phyloP scores from a whole-genome alignment of 2,329 filamentous ascomycete species.

The Curvularia hawaiiensis region DNA sequence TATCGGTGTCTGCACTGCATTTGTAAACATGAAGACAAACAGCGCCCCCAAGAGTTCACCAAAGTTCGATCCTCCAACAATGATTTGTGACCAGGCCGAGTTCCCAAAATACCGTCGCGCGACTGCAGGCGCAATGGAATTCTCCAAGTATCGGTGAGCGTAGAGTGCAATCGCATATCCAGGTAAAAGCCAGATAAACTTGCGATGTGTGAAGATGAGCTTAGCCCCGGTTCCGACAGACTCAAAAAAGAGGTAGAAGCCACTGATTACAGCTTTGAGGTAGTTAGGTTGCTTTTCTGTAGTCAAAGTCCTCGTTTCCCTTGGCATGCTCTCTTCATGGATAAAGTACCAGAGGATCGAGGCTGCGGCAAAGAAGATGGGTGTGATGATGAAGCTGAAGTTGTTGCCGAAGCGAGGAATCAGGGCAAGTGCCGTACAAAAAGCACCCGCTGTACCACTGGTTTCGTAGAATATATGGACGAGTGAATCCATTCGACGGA shows the following conservation, averaged over 20 bases:
- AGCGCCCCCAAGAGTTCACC: constrained; percentile 57
- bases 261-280: constrained; percentile 46
- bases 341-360: constrained; percentile 55
- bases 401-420: constrained; percentile 59
- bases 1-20: constrained; percentile 56
- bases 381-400: constrained; percentile 58
- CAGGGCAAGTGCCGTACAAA: constrained; percentile 56
- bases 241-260: constrained; percentile 54
- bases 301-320: constrained; percentile 28
- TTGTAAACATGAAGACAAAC: constrained; percentile 57
- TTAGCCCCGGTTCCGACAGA: constrained; percentile 54
- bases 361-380: constrained; percentile 54
- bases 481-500: constrained; percentile 54
- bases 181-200: constrained; percentile 58
- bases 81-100: constrained; percentile 57
- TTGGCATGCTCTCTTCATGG: constrained; percentile 45
- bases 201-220: constrained; percentile 54
- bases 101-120: constrained; percentile 56
- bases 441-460: constrained; percentile 55
- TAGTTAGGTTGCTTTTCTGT: constrained; percentile 42
- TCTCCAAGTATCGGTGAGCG: constrained; percentile 58
- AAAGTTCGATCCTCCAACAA: constrained; percentile 58
- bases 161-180: constrained; percentile 58
- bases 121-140: constrained; percentile 54
- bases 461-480: constrained; percentile 57